These are phyloP conservation scores for Leptodontidium sp. DNA, from an alignment of 2,329 filamentous ascomycete species.

Conservation along the genomic window DNA sequence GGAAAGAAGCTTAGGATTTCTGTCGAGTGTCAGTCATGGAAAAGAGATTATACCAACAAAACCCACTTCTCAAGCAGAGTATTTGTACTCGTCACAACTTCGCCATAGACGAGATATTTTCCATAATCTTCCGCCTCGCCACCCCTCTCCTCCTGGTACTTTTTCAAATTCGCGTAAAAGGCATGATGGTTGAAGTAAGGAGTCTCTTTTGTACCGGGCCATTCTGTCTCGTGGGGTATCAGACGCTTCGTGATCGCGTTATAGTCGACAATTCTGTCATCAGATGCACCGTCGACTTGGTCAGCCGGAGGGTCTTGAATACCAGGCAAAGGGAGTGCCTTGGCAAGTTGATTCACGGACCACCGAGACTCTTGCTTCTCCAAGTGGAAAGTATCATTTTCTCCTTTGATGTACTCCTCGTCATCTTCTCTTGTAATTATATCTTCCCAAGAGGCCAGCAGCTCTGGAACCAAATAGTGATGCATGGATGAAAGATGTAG, in stretches of 20 bases:
- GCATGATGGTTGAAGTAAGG: constrained; percentile 86
- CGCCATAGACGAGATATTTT: constrained; percentile 81
- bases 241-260: constrained; percentile 76
- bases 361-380: constrained; percentile 71
- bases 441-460: constrained; percentile 72
- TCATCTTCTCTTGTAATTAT: constrained; percentile 71
- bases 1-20: constrained; percentile 80
- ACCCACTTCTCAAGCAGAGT: constrained; percentile 86
- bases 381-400: constrained; percentile 84
- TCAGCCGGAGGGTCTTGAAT: constrained; percentile 44
- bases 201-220: constrained; percentile 76
- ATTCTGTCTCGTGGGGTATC: constrained; percentile 71
- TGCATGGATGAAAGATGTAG: constrained; percentile 81
- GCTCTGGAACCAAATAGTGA: constrained; percentile 69
- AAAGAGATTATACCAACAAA: constrained; percentile 8
- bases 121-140: constrained; percentile 74
- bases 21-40: constrained; percentile 46
- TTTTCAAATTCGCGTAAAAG: constrained; percentile 75
- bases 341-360: constrained; percentile 62
- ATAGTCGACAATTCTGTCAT: constrained; percentile 76
- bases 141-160: constrained; percentile 66
- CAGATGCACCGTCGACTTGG: constrained; percentile 47
- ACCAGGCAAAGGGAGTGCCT: constrained; percentile 53
- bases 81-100: constrained; percentile 93
- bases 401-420: constrained; percentile 78